Percentiles rank a stretch among this genome's conserved stretches.
Conservation (phyloP, 495 filamentous ascomycete genomes). For the Podospora pseudocomata region DNA sequence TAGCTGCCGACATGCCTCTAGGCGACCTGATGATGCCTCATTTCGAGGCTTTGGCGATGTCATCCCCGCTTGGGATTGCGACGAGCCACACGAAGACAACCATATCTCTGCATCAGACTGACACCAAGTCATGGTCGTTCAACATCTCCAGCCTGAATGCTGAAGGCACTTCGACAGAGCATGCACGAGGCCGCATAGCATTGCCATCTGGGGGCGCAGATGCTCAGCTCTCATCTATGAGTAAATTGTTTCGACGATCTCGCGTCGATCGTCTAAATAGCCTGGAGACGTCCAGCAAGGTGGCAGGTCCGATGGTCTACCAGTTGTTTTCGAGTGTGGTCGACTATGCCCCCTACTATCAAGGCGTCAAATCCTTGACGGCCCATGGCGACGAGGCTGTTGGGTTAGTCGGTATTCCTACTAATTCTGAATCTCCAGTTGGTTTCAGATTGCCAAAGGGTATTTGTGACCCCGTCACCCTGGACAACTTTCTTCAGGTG, state of each 20-base stretch:
- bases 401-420: constrained; percentile 19
- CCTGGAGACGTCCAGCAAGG: not conserved
- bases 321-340: constrained; percentile 28
- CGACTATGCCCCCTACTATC: constrained; percentile 28
- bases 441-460: too few species aligned
- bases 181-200: not conserved
- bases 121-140: not conserved
- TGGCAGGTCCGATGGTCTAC: constrained; percentile 22
- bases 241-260: not conserved
- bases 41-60: constrained; percentile 9
- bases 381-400: constrained; percentile 23
- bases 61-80: not conserved
- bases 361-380: constrained; percentile 29
- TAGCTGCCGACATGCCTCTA: not conserved
- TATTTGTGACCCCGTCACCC: constrained; percentile 25
- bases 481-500: constrained; percentile 39
- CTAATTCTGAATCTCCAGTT: not conserved
- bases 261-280: not conserved
- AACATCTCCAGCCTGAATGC: not conserved
- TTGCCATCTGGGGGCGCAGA: not conserved
- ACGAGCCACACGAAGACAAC: not conserved
- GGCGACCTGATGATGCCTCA: not conserved
- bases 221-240: not conserved
- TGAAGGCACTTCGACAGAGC: not conserved
- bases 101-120: not conserved